Conservation (phyloP, 106 monocot species). For the Dendrobium catenatum region DNA sequence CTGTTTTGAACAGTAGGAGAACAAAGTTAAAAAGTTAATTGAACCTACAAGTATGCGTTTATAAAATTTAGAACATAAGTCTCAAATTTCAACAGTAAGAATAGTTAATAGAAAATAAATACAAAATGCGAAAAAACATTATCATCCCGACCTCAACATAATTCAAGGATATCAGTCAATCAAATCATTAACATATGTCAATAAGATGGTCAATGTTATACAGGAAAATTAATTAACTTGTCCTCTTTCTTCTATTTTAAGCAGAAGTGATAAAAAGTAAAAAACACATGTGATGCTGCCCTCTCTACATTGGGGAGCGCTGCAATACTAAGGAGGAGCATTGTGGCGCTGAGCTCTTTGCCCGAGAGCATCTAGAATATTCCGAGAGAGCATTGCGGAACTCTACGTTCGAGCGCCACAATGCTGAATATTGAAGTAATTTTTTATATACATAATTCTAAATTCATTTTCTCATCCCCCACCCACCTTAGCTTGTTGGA, state of each 20-base stretch:
- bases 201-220: background rate
- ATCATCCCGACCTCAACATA: background rate
- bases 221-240: background rate
- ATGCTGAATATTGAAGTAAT: no score
- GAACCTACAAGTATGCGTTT: background rate
- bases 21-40: background rate
- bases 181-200: background rate
- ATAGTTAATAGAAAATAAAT: background rate
- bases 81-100: background rate
- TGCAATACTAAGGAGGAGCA: no score
- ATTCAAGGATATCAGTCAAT: background rate
- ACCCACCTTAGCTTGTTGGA: no score
- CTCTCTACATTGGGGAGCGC: no score
- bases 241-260: background rate
- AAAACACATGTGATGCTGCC: no score
- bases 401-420: no score
- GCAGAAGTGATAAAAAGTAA: background rate
- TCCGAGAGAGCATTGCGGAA: no score
- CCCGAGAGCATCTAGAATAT: no score
- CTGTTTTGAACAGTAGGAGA: background rate
- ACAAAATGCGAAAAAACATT: background rate
- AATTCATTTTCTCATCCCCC: no score
- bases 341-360: no score
- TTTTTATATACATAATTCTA: no score
- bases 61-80: background rate